phyloP scores from a whole-genome alignment of 805 yeast genomes.

The Nakazawaea ernobii region DNA sequence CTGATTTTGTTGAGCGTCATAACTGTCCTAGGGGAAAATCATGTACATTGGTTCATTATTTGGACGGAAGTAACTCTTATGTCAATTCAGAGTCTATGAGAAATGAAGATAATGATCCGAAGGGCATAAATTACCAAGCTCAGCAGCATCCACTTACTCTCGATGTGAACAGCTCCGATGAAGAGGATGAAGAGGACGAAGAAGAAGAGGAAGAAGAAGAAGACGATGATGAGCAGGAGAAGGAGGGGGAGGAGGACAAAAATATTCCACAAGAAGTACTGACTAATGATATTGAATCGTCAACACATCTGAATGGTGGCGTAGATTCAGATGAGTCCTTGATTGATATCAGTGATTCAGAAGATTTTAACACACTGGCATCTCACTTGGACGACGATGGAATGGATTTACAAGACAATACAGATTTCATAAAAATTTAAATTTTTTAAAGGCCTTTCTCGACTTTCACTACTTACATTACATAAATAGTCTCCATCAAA shows the following conservation, averaged over 20 bases:
- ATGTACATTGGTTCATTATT: conserved; percentile 49
- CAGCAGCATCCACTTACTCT: conserved; percentile 3
- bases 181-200: conserved; percentile 13
- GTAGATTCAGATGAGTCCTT: neutral
- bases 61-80: conserved; percentile 12
- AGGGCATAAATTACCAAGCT: conserved; percentile 7
- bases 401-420: conserved; percentile 15
- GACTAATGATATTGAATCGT: too few species aligned
- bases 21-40: conserved; percentile 45
- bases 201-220: conserved; percentile 25
- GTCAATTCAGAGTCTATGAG: conserved; percentile 14
- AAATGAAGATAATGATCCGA: conserved; percentile 25
- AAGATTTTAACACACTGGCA: neutral
- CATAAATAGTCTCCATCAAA: neutral
- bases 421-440: conserved; percentile 16
- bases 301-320: neutral
- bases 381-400: conserved; percentile 9
- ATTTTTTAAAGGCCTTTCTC: neutral
- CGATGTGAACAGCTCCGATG: conserved; percentile 11
- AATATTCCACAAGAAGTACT: too few species aligned
- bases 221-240: conserved; percentile 22
- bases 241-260: neutral
- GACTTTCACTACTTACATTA: neutral
- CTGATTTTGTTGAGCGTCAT: conserved; percentile 62
- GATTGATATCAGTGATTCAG: conserved; percentile 1